A percentile compares a stretch with the other conserved stretches of the same genome.
These are phyloP conservation scores for Aspergillus vadensis DNA, from an alignment of 2,329 filamentous ascomycete genomes.

Conservation along the genomic window DNA sequence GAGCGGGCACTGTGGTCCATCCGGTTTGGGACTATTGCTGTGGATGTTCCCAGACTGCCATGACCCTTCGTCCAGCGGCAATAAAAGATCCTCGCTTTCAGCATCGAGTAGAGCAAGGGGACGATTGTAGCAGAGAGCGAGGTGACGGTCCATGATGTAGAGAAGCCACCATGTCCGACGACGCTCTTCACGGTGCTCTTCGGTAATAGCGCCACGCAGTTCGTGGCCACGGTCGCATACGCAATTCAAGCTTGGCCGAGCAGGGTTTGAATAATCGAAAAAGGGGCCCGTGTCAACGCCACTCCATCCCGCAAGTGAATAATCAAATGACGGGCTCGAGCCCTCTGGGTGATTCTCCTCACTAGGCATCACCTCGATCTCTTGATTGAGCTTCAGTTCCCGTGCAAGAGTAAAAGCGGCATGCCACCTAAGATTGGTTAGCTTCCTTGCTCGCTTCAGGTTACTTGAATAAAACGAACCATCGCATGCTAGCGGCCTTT, in stretches of 20 bases:
- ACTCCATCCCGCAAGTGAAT: constrained; percentile 34
- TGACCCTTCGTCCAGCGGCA: constrained; percentile 82
- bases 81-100: constrained; percentile 79
- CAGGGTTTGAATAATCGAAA: constrained; percentile 45
- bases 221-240: constrained; percentile 35
- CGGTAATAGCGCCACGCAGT: constrained; percentile 52
- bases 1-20: constrained; percentile 38
- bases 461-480: constrained; percentile 47
- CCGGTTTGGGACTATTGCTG: constrained; percentile 48
- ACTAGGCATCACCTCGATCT: constrained; percentile 56
- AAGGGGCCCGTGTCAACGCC: constrained; percentile 55
- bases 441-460: neutral
- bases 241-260: constrained; percentile 38
- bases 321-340: constrained; percentile 37
- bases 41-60: constrained; percentile 85
- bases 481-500: constrained; percentile 88
- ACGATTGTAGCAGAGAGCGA: constrained; percentile 89
- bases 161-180: constrained; percentile 91
- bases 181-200: constrained; percentile 87
- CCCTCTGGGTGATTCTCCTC: constrained; percentile 33
- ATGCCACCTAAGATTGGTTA: constrained; percentile 64
- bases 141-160: constrained; percentile 86
- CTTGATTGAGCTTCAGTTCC: constrained; percentile 82
- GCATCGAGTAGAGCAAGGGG: constrained; percentile 84
- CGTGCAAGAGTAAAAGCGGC: constrained; percentile 87